Evolutionary conservation across 176 grass and related monocot genomes (phyloP).

Genomic region (Aegilops sharonensis): DNA sequence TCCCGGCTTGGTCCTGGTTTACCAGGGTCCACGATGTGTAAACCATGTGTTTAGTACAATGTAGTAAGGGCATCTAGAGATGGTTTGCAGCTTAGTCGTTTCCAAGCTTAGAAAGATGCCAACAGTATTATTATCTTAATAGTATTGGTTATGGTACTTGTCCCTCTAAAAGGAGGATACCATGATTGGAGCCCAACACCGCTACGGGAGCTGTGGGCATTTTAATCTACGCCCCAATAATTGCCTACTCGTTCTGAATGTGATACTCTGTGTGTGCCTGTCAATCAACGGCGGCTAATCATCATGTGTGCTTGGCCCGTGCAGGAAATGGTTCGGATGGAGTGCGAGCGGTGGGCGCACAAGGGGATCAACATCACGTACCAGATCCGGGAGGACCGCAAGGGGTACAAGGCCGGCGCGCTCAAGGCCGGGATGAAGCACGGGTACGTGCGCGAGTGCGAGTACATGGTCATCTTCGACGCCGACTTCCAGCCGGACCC

Average conservation of each 20-base stretch:
- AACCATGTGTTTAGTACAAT: neutral
- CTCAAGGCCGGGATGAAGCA: conserved; percentile 82
- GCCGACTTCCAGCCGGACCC: conserved; percentile 94
- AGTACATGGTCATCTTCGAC: conserved; percentile 85
- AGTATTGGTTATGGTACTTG: neutral
- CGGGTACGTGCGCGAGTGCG: conserved; percentile 76
- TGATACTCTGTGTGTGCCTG: no score
- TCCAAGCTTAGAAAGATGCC: neutral
- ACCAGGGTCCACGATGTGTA: neutral
- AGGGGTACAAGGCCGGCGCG: conserved; percentile 87
- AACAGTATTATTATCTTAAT: neutral
- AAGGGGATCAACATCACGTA: conserved; percentile 94
- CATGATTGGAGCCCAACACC: neutral
- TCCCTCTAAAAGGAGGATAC: neutral
- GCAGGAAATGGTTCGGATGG: conserved; percentile 73
- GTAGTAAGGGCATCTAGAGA: neutral
- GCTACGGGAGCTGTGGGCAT: neutral
- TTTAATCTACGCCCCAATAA: neutral
- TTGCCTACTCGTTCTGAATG: neutral
- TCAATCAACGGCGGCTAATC: neutral
- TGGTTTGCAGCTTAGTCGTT: neutral
- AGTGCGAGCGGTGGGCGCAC: conserved; percentile 86
- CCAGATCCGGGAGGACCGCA: conserved; percentile 82
- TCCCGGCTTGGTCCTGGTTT: neutral
- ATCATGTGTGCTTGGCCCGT: neutral